Evolutionary conservation across 2,329 filamentous ascomycete species (phyloP).

Genomic region (Diplodia mutila): DNA sequence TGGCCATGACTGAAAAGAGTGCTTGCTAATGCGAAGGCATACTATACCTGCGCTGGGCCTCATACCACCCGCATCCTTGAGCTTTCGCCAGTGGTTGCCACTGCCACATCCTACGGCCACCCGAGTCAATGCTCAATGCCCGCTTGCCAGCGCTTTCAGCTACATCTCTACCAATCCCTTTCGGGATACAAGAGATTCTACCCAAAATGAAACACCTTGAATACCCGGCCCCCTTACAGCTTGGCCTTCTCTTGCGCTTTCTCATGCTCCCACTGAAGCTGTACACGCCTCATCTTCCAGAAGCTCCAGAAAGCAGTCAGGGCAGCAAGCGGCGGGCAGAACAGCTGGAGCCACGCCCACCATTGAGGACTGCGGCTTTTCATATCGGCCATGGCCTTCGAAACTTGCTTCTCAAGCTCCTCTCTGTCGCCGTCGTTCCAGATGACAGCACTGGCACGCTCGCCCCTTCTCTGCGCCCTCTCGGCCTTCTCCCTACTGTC

Average conservation of each 20-base stretch:
- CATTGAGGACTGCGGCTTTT: constrained; percentile 69
- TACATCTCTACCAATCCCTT: background rate
- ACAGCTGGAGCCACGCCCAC: constrained; percentile 76
- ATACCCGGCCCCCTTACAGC: constrained; percentile 45
- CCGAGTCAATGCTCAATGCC: background rate
- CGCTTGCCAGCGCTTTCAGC: background rate
- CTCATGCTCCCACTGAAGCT: constrained; percentile 69
- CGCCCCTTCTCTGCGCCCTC: constrained; percentile 68
- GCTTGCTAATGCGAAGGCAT: background rate
- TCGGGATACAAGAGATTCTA: background rate
- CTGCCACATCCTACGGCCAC: background rate
- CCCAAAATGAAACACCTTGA: background rate
- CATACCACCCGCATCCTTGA: background rate
- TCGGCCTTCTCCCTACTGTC: constrained; percentile 83
- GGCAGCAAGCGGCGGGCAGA: constrained; percentile 75
- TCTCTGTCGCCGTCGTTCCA: constrained; percentile 84
- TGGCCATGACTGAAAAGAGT: background rate
- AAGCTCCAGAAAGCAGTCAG: constrained; percentile 71
- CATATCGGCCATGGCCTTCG: constrained; percentile 66
- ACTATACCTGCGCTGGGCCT: background rate
- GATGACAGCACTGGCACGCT: constrained; percentile 72
- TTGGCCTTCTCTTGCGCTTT: constrained; percentile 60
- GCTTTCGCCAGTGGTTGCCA: background rate
- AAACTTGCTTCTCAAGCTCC: constrained; percentile 70
- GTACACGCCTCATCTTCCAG: constrained; percentile 71